Conservation (phyloP, 495 filamentous ascomycete genomes). For the Xylaria nigripes region DNA sequence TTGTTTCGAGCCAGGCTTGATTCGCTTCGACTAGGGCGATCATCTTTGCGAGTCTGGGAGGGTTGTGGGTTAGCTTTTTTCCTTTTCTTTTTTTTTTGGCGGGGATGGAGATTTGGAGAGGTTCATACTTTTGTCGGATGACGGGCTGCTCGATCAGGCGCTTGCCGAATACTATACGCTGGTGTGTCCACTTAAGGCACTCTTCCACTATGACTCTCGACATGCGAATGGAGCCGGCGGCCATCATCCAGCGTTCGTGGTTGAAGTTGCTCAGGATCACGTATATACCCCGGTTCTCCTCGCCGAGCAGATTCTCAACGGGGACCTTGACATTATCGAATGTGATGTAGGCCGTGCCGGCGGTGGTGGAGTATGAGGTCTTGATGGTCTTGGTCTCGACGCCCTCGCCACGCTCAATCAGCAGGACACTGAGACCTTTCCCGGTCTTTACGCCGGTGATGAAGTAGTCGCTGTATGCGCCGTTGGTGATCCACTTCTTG, state of each 20-base stretch:
- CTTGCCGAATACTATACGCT: constrained; percentile 80
- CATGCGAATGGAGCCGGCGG: constrained; percentile 53
- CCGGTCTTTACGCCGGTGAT: constrained; percentile 73
- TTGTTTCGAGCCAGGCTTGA: constrained; percentile 78
- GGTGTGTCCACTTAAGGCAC: constrained; percentile 83
- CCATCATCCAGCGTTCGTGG: constrained; percentile 70
- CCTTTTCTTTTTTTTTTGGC: neutral
- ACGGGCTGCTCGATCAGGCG: constrained; percentile 73
- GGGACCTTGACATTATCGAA: constrained; percentile 86
- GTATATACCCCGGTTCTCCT: constrained; percentile 80
- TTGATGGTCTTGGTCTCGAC: constrained; percentile 75
- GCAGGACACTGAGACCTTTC: constrained; percentile 71
- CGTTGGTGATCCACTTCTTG: constrained; percentile 95
- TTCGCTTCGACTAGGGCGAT: constrained; percentile 72
- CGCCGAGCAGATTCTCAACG: constrained; percentile 66
- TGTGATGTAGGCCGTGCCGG: constrained; percentile 72
- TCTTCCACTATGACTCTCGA: constrained; percentile 69
- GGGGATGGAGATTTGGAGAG: neutral
- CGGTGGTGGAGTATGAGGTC: constrained; percentile 73
- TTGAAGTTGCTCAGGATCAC: constrained; percentile 89
- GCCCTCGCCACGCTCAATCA: constrained; percentile 64
- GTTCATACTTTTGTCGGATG: constrained; percentile 61
- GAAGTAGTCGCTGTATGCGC: constrained; percentile 76
- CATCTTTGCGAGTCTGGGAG: constrained; percentile 62
- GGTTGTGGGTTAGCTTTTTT: neutral